Conservation (phyloP, 805 yeast species). For the Pichia manshurica region DNA sequence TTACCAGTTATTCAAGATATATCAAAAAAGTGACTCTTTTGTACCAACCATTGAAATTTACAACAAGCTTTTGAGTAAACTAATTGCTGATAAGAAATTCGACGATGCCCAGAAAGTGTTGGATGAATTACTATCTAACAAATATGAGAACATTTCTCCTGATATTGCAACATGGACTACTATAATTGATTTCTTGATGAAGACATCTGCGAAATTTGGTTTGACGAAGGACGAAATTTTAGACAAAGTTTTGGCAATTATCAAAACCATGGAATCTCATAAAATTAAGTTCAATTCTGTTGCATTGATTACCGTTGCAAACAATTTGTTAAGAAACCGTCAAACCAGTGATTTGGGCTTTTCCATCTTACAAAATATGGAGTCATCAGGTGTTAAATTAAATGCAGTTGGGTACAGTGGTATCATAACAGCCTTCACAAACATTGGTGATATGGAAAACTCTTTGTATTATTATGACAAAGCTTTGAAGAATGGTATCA, state of each 20-base stretch:
- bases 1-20: conserved; percentile 22
- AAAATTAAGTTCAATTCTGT: conserved; percentile 37
- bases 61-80: conserved; percentile 44
- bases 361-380: conserved; percentile 38
- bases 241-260: conserved; percentile 19
- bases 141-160: conserved; percentile 37
- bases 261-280: conserved; percentile 36
- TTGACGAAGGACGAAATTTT: conserved; percentile 33
- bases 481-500: conserved; percentile 31
- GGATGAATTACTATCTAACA: conserved; percentile 33
- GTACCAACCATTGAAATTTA: conserved; percentile 43
- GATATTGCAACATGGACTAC: conserved; percentile 61
- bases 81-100: conserved; percentile 35
- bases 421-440: conserved; percentile 43
- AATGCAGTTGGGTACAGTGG: conserved; percentile 39
- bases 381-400: conserved; percentile 27
- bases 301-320: conserved; percentile 48
- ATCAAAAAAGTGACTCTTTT: conserved; percentile 26
- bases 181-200: conserved; percentile 49
- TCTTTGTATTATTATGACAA: conserved; percentile 39
- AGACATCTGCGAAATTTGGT: conserved; percentile 39
- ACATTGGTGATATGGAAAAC: conserved; percentile 34
- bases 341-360: conserved; percentile 48
- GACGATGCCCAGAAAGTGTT: conserved; percentile 46
- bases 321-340: conserved; percentile 46